Percentiles rank a stretch among this genome's conserved stretches.
phyloP scores from a whole-genome alignment of 257 asterid genomes.

The Salvia hispanica region DNA sequence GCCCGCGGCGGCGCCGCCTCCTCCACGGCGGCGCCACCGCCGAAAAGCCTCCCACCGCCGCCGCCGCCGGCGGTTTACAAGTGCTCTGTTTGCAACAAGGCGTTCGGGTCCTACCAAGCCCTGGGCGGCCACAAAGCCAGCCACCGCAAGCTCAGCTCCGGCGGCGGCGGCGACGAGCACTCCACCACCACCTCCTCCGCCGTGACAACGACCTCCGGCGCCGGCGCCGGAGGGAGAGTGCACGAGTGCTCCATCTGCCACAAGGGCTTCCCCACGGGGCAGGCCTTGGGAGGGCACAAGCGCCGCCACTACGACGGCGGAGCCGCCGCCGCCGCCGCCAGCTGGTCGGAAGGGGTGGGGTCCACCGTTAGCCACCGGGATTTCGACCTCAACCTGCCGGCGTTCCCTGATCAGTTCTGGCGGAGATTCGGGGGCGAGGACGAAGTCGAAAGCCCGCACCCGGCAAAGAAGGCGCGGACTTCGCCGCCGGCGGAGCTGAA shows the following conservation, averaged over 20 bases:
- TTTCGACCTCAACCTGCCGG: slow-evolving; percentile 60
- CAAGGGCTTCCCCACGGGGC: slow-evolving; percentile 61
- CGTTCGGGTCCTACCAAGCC: slow-evolving; percentile 65
- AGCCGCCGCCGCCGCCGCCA: slow-evolving; percentile 34
- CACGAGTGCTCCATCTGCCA: slow-evolving; percentile 79
- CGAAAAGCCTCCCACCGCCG: neutral
- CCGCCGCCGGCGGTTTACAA: slow-evolving; percentile 31
- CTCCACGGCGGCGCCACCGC: slow-evolving; percentile 14
- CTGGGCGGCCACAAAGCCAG: slow-evolving; percentile 78
- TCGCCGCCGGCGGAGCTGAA: slow-evolving; percentile 37
- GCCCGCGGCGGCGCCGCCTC: slow-evolving; percentile 48
- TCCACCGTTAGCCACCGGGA: slow-evolving; percentile 47
- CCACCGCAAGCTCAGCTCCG: slow-evolving; percentile 47
- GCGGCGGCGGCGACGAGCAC: slow-evolving; percentile 30
- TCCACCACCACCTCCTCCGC: slow-evolving; percentile 44
- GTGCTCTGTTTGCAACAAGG: slow-evolving; percentile 61
- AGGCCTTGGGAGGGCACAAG: slow-evolving; percentile 76
- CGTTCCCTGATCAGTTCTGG: slow-evolving; percentile 42
- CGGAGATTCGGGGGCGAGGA: slow-evolving; percentile 43
- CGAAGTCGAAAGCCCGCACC: slow-evolving; percentile 67
- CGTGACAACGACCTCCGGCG: slow-evolving; percentile 12
- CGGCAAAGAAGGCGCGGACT: slow-evolving; percentile 52
- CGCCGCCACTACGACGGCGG: slow-evolving; percentile 70
- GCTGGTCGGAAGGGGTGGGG: slow-evolving; percentile 48
- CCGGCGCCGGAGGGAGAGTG: slow-evolving; percentile 32